Evolutionary conservation across 2,329 filamentous ascomycete genomes (phyloP).

Genomic region (Clarireedia homoeocarpa): DNA sequence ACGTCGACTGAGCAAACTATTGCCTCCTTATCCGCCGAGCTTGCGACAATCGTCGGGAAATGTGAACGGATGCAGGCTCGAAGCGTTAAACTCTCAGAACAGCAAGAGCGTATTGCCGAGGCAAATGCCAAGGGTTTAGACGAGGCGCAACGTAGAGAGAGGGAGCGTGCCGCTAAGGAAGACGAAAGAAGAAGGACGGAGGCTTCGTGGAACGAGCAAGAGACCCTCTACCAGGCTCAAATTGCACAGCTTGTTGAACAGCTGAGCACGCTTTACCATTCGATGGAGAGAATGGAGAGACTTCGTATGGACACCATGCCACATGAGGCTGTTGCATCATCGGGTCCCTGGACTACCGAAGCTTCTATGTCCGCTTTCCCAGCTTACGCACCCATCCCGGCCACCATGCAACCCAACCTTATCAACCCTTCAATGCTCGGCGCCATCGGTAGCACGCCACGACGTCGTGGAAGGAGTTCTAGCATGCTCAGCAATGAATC

Average conservation of each 20-base stretch:
- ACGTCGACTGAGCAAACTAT: constrained; percentile 53
- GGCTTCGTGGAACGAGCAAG: constrained; percentile 16
- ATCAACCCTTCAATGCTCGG: not conserved
- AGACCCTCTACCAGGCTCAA: constrained; percentile 10
- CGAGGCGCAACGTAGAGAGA: constrained; percentile 28
- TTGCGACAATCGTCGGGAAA: constrained; percentile 55
- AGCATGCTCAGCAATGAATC: constrained; percentile 61
- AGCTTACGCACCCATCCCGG: not conserved
- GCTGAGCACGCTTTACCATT: not conserved
- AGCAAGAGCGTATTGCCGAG: constrained; percentile 61
- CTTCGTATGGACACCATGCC: not conserved
- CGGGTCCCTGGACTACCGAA: not conserved
- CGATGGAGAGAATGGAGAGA: not conserved
- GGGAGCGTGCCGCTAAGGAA: constrained; percentile 23
- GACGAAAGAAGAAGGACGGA: constrained; percentile 23
- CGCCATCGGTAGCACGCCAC: not conserved
- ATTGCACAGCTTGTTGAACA: constrained; percentile 1
- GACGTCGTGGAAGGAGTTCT: constrained; percentile 39
- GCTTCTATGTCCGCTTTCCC: constrained; percentile 2
- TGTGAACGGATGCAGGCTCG: constrained; percentile 65
- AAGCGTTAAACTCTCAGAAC: constrained; percentile 64
- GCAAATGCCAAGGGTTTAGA: constrained; percentile 51
- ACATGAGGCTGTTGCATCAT: not conserved
- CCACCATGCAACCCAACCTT: not conserved
- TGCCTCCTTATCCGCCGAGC: constrained; percentile 56